These are phyloP conservation scores for Zygosaccharomyces kombuchaensis DNA, from an alignment of 805 yeast genomes.

Conservation along the genomic window DNA sequence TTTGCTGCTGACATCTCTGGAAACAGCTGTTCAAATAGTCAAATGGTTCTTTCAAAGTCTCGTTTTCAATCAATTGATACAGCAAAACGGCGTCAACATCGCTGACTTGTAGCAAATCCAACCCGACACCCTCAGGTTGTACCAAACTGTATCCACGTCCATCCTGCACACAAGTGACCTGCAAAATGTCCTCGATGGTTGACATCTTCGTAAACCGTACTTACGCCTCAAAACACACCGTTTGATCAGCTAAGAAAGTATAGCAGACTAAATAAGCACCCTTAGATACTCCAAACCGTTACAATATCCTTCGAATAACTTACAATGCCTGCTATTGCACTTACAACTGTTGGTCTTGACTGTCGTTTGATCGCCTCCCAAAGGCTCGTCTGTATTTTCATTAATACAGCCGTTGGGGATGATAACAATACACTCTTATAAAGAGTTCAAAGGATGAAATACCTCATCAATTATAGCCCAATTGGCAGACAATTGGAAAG, in stretches of 20 bases:
- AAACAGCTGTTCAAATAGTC: slow-evolving; percentile 30
- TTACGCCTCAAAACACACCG: not conserved
- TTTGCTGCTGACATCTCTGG: slow-evolving; percentile 33
- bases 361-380: not conserved
- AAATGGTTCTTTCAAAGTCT: slow-evolving; percentile 22
- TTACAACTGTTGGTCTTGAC: not conserved
- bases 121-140: slow-evolving; percentile 18
- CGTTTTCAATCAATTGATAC: slow-evolving; percentile 34
- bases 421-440: not conserved
- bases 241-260: not conserved
- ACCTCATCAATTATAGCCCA: not conserved
- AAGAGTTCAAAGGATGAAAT: not conserved
- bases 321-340: not conserved
- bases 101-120: slow-evolving; percentile 15
- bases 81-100: slow-evolving; percentile 30
- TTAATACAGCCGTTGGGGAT: not conserved
- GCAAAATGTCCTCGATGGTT: slow-evolving; percentile 26
- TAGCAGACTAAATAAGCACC: too few relatives aligned
- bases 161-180: slow-evolving; percentile 21
- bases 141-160: slow-evolving; percentile 13
- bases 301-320: not conserved
- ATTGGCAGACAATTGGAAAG: not conserved
- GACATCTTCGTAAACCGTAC: slow-evolving; percentile 15
- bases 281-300: not conserved
- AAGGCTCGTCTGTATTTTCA: not conserved